phyloP scores from a whole-genome alignment of 208 protist genomes.

The Blastocrithidia nonstop region DNA sequence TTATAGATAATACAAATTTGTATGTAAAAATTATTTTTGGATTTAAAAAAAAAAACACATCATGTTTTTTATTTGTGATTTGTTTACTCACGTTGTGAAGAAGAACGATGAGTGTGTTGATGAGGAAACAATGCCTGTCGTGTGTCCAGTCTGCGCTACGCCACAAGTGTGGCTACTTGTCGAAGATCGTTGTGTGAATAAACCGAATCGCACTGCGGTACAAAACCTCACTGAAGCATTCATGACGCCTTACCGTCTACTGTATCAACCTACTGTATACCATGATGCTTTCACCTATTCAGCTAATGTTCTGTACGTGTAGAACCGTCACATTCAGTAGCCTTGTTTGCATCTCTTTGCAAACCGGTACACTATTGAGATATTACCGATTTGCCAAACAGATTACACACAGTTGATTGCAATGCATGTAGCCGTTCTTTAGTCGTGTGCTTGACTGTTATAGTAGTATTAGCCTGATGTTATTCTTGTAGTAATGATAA shows the following conservation, averaged over 20 bases:
- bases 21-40: background rate
- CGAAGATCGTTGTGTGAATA: slow-evolving; percentile 44
- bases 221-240: slow-evolving; percentile 71
- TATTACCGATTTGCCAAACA: too few species aligned
- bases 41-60: background rate
- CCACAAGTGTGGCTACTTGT: slow-evolving; percentile 57
- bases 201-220: slow-evolving; percentile 36
- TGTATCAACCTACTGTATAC: slow-evolving; percentile 19
- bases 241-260: slow-evolving; percentile 42
- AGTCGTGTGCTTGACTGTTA: background rate
- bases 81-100: background rate
- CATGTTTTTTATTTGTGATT: slow-evolving; percentile 5
- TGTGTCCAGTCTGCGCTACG: slow-evolving; percentile 52
- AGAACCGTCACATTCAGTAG: background rate
- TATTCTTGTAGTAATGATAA: too few species aligned
- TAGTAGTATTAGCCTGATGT: too few species aligned
- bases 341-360: background rate
- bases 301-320: slow-evolving; percentile 4
- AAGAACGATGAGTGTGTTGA: background rate
- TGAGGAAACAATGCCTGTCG: slow-evolving; percentile 18
- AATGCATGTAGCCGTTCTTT: too few species aligned
- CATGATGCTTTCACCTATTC: slow-evolving; percentile 7
- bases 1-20: too few species aligned
- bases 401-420: background rate
- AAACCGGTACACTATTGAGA: too few species aligned